These are phyloP conservation scores for Bjerkandera adusta DNA, from an alignment of 1,284 basidiomycete species.

Conservation along the genomic window DNA sequence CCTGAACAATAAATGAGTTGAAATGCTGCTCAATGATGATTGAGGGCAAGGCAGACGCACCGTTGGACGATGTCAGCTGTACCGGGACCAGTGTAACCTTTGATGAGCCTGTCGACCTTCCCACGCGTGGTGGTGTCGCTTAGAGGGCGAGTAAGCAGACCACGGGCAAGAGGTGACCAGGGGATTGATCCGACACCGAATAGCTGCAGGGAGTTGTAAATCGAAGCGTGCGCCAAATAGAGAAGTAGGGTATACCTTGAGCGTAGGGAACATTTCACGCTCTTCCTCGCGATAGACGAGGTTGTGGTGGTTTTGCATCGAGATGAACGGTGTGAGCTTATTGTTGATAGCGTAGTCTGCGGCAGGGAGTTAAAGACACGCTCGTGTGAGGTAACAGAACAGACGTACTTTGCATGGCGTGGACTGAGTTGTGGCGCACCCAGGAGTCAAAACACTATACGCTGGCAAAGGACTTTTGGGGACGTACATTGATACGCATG, in stretches of 20 bases:
- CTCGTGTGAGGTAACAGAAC: background rate
- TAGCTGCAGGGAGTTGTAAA: slow-evolving; percentile 12
- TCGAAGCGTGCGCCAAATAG: too few relatives aligned
- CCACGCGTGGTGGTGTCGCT: slow-evolving; percentile 13
- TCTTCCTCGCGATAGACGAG: slow-evolving; percentile 66
- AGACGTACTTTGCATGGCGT: slow-evolving; percentile 24
- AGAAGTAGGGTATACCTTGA: slow-evolving; percentile 34
- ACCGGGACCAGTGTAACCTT: slow-evolving; percentile 9
- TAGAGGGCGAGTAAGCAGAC: slow-evolving; percentile 31
- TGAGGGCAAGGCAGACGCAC: background rate
- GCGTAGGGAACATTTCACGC: slow-evolving; percentile 63
- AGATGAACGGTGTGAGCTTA: slow-evolving; percentile 64
- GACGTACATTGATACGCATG: slow-evolving; percentile 33
- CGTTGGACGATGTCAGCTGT: slow-evolving; percentile 7
- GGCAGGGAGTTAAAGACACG: too few relatives aligned
- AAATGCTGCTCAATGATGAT: background rate
- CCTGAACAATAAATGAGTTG: too few relatives aligned
- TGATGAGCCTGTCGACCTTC: slow-evolving; percentile 10
- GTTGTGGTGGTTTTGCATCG: slow-evolving; percentile 68
- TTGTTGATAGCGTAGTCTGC: slow-evolving; percentile 30
- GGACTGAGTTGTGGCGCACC: background rate
- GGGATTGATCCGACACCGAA: slow-evolving; percentile 38
- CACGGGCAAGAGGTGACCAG: slow-evolving; percentile 37
- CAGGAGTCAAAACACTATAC: background rate
- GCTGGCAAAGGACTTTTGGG: too few relatives aligned